phyloP scores from a whole-genome alignment of 768 basidiomycete species.

The Phanerochaete carnosa region DNA sequence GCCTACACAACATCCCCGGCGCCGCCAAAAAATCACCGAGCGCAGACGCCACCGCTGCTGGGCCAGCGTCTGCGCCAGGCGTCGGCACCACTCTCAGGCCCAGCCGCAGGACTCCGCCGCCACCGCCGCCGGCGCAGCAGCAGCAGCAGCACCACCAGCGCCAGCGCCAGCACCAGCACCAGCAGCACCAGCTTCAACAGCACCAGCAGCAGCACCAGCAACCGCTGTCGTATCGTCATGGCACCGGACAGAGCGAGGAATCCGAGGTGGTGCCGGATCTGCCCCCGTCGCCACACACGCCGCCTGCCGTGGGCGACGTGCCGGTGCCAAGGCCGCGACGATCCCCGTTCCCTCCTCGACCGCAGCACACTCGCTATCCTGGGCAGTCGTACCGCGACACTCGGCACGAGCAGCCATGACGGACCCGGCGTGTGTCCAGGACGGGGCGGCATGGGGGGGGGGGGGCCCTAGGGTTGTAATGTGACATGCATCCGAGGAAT shows the following conservation, averaged over 20 bases:
- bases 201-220: constrained; percentile 1
- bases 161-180: background rate
- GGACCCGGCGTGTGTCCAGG: background rate
- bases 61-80: constrained; percentile 73
- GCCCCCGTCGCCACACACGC: background rate
- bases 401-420: background rate
- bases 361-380: background rate
- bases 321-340: background rate
- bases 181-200: too few relatives aligned
- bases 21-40: constrained; percentile 73
- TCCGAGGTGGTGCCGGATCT: background rate
- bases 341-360: background rate
- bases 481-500: background rate
- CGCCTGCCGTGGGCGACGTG: background rate
- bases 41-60: constrained; percentile 71
- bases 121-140: background rate
- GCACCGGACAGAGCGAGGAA: background rate
- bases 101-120: constrained; percentile 16
- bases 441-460: too few relatives aligned
- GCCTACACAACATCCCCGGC: too few relatives aligned
- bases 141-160: too few relatives aligned
- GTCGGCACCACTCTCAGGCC: constrained; percentile 18
- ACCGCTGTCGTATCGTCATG: background rate
- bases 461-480: too few relatives aligned
- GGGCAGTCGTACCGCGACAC: background rate